These are phyloP conservation scores for Spathaspora sp. DNA, from an alignment of 1,139 yeast species.

Conservation along the genomic window DNA sequence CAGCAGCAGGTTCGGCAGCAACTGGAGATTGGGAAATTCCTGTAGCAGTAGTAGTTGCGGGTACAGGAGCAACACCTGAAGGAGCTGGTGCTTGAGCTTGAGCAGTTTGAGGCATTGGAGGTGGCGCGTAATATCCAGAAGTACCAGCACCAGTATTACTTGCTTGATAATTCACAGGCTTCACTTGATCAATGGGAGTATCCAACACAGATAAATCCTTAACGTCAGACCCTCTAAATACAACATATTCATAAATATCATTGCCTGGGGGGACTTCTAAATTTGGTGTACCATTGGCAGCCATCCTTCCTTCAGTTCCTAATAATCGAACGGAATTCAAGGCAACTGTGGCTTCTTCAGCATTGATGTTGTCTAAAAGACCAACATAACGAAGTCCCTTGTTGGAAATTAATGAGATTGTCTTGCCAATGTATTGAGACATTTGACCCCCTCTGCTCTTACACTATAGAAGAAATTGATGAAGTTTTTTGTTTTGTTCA, in stretches of 20 bases:
- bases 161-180: constrained; percentile 30
- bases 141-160: constrained; percentile 3
- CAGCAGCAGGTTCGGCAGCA: constrained; percentile 4
- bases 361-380: constrained; percentile 78
- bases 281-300: constrained; percentile 54
- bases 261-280: constrained; percentile 75
- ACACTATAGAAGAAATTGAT: neutral
- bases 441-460: constrained; percentile 26
- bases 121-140: constrained; percentile 21
- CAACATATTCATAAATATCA: constrained; percentile 75
- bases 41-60: constrained; percentile 8
- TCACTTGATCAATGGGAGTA: constrained; percentile 53
- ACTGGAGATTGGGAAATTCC: constrained; percentile 1
- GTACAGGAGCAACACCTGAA: constrained; percentile 6
- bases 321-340: constrained; percentile 77
- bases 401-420: constrained; percentile 84
- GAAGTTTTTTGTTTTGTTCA: neutral
- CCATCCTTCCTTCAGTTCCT: constrained; percentile 91
- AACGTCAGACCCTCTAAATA: constrained; percentile 90
- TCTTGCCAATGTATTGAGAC: constrained; percentile 91
- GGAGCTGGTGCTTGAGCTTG: neutral
- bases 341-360: constrained; percentile 89
- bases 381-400: constrained; percentile 92
- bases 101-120: constrained; percentile 23
- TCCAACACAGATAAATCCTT: constrained; percentile 86